Conservation (phyloP, 108 stramenopile genomes). For the Ochromonas danica region DNA sequence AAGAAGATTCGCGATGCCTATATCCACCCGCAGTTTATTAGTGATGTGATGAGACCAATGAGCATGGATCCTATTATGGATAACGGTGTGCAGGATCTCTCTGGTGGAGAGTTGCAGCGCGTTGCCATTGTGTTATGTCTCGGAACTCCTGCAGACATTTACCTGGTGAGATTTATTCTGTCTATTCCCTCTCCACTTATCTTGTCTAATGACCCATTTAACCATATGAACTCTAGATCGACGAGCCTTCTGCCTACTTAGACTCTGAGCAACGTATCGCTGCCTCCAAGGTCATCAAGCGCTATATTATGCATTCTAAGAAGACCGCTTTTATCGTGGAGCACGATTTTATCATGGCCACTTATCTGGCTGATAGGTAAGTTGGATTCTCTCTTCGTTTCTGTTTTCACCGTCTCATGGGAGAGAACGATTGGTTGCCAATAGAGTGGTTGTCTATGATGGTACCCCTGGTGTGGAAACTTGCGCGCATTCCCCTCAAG, state of each 20-base stretch:
- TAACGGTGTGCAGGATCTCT: slow-evolving; percentile 93
- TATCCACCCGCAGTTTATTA: slow-evolving; percentile 92
- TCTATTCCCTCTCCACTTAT: neutral
- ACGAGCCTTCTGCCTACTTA: slow-evolving; percentile 96
- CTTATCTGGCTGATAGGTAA: slow-evolving; percentile 66
- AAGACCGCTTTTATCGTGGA: slow-evolving; percentile 97
- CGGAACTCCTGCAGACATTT: slow-evolving; percentile 93
- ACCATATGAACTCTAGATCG: slow-evolving; percentile 54
- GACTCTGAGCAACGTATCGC: slow-evolving; percentile 98
- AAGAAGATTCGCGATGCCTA: slow-evolving; percentile 90
- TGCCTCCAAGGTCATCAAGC: slow-evolving; percentile 97
- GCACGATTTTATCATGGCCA: slow-evolving; percentile 99
- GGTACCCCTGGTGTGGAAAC: slow-evolving; percentile 92
- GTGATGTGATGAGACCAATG: slow-evolving; percentile 95
- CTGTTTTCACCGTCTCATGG: too few relatives aligned
- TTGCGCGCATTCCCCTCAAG: slow-evolving; percentile 88
- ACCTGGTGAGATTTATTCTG: slow-evolving; percentile 57
- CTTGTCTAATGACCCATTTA: neutral
- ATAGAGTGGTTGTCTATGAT: slow-evolving; percentile 93
- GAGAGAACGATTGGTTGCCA: slow-evolving; percentile 53
- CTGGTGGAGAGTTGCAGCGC: slow-evolving; percentile 97
- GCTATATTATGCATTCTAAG: slow-evolving; percentile 97
- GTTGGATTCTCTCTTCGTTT: neutral
- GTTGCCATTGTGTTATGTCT: slow-evolving; percentile 90
- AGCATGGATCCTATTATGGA: slow-evolving; percentile 87